phyloP scores from a whole-genome alignment of 2,329 filamentous ascomycete species.

The Aspergillus amoenus region DNA sequence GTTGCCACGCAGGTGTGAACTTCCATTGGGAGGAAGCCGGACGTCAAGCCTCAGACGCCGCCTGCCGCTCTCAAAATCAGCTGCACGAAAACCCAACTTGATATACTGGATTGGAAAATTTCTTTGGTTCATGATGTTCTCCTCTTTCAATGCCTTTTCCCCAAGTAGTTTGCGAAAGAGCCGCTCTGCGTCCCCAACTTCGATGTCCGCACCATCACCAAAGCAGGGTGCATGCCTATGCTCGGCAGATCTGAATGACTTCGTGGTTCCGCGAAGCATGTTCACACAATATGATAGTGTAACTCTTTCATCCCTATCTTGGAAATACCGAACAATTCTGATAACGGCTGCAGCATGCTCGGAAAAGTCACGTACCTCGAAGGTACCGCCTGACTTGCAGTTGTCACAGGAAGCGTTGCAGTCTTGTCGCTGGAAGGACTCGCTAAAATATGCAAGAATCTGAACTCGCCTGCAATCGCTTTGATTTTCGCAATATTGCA shows the following conservation, averaged over 20 bases:
- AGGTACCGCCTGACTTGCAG: slow-evolving; percentile 70
- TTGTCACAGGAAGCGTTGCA: slow-evolving; percentile 85
- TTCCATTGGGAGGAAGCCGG: slow-evolving; percentile 47
- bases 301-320: slow-evolving; percentile 51
- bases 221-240: slow-evolving; percentile 59
- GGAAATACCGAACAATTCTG: slow-evolving; percentile 61
- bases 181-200: slow-evolving; percentile 75
- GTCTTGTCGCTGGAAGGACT: slow-evolving; percentile 69
- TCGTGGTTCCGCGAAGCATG: slow-evolving; percentile 70
- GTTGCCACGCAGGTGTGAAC: slow-evolving; percentile 29
- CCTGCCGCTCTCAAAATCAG: slow-evolving; percentile 47
- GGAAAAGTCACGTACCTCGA: slow-evolving; percentile 75
- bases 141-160: slow-evolving; percentile 71
- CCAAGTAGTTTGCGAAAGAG: slow-evolving; percentile 75
- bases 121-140: slow-evolving; percentile 62
- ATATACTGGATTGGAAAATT: slow-evolving; percentile 73
- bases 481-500: slow-evolving; percentile 85
- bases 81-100: slow-evolving; percentile 43
- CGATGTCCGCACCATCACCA: slow-evolving; percentile 68
- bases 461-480: slow-evolving; percentile 84
- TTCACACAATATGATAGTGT: slow-evolving; percentile 83
- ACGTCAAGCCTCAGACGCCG: slow-evolving; percentile 54
- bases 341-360: slow-evolving; percentile 71
- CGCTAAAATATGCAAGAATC: slow-evolving; percentile 91
- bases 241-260: slow-evolving; percentile 53